Base-by-base conservation (phyloP, 257 asterid genomes). In the Solanum bulbocastanum region DNA sequence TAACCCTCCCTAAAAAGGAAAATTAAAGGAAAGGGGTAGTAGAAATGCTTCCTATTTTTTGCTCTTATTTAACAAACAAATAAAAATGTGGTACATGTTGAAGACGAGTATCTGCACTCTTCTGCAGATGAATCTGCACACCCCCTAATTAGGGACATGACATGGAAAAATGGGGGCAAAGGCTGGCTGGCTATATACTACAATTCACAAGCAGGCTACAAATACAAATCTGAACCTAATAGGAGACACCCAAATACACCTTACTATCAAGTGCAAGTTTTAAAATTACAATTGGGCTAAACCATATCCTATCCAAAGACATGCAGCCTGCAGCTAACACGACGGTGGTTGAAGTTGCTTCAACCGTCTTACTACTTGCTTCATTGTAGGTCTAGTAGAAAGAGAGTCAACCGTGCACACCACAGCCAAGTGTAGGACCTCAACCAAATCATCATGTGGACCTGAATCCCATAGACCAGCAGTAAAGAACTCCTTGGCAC, bases 321-420 rank as follows among this genome's bases (percentile, higher is more conserved):
- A 52, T 52, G 62, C 62, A 52, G 62, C 20, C 30, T 68, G 87
- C 62, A 90, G 90, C 95, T 95, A 96, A 88, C 96, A 94, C 16
- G 97, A 90, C 2, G 96, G 97, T 1, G 98, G 99, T 74, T 94
- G 99, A 60, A 96, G 98, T 78, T 95, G 99, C 87, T 93, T 96
- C 68, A 96, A 90, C 93, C 99, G 93, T 88, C 92, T 92, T 9
- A 94, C 98, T 32, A 94, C 99, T 92, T 92, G 98, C 91, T 94
- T 95, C 99, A 96, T 96, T 0, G 96, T 94, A 14, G 99, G 98
- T 92, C 98, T 91, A 35, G 94, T 93, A 2, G 98, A 93, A 32
- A 95, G 94, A 11, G 97, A 88, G 37, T 95, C 98, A 0, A 94
- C 98, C 5, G 99, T 96, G 87, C 99, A 95, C 68, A 93, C 92